A percentile compares a stretch with the other conserved stretches of the same genome.
phyloP scores from a whole-genome alignment of 768 basidiomycete species.

The Calocybe indica region DNA sequence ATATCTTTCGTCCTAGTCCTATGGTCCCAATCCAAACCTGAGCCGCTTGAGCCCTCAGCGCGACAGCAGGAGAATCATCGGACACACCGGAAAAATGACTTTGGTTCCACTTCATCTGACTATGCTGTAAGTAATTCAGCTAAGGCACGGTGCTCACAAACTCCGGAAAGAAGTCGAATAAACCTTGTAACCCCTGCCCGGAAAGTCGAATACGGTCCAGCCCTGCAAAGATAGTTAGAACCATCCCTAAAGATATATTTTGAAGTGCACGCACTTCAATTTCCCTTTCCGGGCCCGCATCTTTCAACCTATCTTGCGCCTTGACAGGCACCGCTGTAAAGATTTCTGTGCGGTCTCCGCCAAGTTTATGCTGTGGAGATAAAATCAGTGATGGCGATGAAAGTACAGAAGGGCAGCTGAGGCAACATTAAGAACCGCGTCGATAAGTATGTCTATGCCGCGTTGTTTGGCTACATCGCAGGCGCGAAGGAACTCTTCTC shows the following conservation, averaged over 20 bases:
- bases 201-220: constrained; percentile 85
- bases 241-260: background rate
- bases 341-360: constrained; percentile 70
- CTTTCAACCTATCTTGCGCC: constrained; percentile 57
- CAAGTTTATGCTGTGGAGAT: constrained; percentile 66
- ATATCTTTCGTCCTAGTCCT: constrained; percentile 55
- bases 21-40: constrained; percentile 84
- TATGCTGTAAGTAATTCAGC: constrained; percentile 45
- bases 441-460: constrained; percentile 73
- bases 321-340: constrained; percentile 71
- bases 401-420: constrained; percentile 1
- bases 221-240: constrained; percentile 35
- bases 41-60: background rate
- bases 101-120: constrained; percentile 63
- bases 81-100: constrained; percentile 72
- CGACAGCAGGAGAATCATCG: background rate
- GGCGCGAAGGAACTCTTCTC: constrained; percentile 68
- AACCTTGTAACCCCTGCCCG: constrained; percentile 71
- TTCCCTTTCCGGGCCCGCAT: constrained; percentile 49
- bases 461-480: constrained; percentile 61
- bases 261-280: constrained; percentile 49
- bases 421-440: constrained; percentile 84
- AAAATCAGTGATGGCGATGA: background rate
- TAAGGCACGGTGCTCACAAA: background rate
- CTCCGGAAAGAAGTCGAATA: background rate